phyloP scores from a whole-genome alignment of 306 rosid species.

The Prunus padus region DNA sequence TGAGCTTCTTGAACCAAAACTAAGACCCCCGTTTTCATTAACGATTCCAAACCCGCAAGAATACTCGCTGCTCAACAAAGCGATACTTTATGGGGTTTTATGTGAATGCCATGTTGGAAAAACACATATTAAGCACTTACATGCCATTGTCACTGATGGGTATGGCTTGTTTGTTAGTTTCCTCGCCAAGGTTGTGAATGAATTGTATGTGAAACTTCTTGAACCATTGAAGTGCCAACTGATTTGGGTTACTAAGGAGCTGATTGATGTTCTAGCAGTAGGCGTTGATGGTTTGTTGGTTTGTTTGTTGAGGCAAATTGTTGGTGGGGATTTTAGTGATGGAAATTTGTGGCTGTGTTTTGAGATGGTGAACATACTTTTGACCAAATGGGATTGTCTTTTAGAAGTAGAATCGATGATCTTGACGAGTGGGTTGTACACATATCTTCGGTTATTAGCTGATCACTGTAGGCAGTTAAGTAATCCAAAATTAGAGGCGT shows the following conservation, averaged over 20 bases:
- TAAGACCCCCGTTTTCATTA: slow-evolving; percentile 68
- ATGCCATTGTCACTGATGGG: slow-evolving; percentile 70
- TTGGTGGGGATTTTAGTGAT: slow-evolving; percentile 59
- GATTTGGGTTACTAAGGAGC: slow-evolving; percentile 50
- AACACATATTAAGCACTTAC: slow-evolving; percentile 75
- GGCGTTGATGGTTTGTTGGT: slow-evolving; percentile 56
- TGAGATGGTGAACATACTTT: slow-evolving; percentile 49
- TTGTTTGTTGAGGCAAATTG: slow-evolving; percentile 64
- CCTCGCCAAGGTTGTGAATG: slow-evolving; percentile 43
- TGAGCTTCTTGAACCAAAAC: slow-evolving; percentile 44
- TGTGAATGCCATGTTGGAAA: slow-evolving; percentile 55
- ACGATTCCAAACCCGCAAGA: slow-evolving; percentile 49
- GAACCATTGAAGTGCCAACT: slow-evolving; percentile 46
- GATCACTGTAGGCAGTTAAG: slow-evolving; percentile 48
- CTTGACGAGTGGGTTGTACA: slow-evolving; percentile 56
- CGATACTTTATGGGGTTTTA: slow-evolving; percentile 59
- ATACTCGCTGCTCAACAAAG: slow-evolving; percentile 55
- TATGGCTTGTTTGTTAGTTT: slow-evolving; percentile 41
- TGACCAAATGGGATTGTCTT: slow-evolving; percentile 44
- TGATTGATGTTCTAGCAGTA: slow-evolving; percentile 47
- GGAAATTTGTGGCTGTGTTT: slow-evolving; percentile 62
- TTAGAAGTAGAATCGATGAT: slow-evolving; percentile 53
- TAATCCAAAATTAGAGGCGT: slow-evolving; percentile 40
- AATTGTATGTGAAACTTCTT: slow-evolving; percentile 57
- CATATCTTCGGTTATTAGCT: slow-evolving; percentile 63